phyloP scores from a whole-genome alignment of 768 basidiomycete species.

The Aureoboletus auriporus region DNA sequence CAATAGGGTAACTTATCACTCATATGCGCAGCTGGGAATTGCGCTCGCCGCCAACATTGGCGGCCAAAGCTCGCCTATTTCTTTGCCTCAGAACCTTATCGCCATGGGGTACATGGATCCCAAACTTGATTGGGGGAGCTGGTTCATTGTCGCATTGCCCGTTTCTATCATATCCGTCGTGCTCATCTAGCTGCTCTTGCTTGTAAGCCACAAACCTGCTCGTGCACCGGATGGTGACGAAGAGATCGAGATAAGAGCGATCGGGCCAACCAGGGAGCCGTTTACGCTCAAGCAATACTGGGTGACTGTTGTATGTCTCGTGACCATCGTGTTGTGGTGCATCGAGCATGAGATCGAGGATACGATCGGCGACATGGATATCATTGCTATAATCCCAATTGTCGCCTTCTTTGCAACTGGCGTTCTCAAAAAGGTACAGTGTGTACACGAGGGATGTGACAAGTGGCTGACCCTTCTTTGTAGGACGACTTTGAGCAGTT shows the following conservation, averaged over 20 bases:
- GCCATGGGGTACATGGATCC: constrained; percentile 86
- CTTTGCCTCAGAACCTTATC: constrained; percentile 96
- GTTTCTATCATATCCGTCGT: constrained; percentile 84
- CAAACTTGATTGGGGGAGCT: constrained; percentile 79
- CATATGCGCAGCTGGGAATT: constrained; percentile 70
- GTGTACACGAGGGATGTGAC: neutral
- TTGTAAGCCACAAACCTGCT: constrained; percentile 75
- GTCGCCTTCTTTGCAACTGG: constrained; percentile 93
- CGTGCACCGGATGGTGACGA: constrained; percentile 70
- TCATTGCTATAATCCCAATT: constrained; percentile 91
- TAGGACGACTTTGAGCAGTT: constrained; percentile 96
- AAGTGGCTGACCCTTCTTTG: neutral
- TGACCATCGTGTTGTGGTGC: constrained; percentile 90
- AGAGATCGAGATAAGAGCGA: constrained; percentile 77
- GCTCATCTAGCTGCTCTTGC: constrained; percentile 87
- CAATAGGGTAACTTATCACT: neutral
- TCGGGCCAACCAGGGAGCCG: constrained; percentile 76
- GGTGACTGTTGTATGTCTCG: constrained; percentile 77
- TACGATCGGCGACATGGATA: constrained; percentile 91
- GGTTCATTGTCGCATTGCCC: constrained; percentile 93
- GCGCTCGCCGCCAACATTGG: constrained; percentile 98
- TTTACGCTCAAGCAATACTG: constrained; percentile 88
- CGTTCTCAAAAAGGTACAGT: constrained; percentile 81
- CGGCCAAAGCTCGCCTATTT: constrained; percentile 95
- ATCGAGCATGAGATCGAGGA: constrained; percentile 74